phyloP scores from a whole-genome alignment of 1,284 basidiomycete species.

The Cutaneotrichosporon cutaneum region DNA sequence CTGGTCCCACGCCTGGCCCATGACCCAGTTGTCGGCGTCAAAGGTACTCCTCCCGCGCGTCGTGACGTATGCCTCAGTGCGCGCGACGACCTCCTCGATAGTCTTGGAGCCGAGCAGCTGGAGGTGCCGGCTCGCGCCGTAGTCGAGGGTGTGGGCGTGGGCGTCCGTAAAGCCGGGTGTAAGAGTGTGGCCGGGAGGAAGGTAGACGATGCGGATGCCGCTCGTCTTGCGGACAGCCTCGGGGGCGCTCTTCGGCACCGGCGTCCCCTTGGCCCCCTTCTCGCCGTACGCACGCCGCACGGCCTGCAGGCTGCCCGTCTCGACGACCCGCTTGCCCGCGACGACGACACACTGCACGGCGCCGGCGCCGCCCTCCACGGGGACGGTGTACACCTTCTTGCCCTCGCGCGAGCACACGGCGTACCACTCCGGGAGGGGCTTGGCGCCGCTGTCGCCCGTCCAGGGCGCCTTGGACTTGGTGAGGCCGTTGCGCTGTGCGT shows the following conservation, averaged over 20 bases:
- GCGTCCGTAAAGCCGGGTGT: conserved; percentile 60
- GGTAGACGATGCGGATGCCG: conserved; percentile 45
- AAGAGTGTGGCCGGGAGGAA: conserved; percentile 40
- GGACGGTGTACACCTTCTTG: conserved; percentile 39
- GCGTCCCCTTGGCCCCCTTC: conserved; percentile 29
- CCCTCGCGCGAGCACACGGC: conserved; percentile 41
- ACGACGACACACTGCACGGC: conserved; percentile 69
- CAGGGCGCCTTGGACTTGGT: conserved; percentile 8
- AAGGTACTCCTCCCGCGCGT: conserved; percentile 56
- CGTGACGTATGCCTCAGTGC: conserved; percentile 64
- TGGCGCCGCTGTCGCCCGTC: conserved; percentile 13
- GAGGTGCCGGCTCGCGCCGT: conserved; percentile 60
- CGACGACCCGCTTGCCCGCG: conserved; percentile 59
- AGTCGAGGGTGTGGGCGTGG: conserved; percentile 59
- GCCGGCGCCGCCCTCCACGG: conserved; percentile 26
- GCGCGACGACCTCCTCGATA: conserved; percentile 61
- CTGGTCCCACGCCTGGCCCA: conserved; percentile 92
- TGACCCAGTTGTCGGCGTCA: conserved; percentile 63
- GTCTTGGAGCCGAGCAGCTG: conserved; percentile 64
- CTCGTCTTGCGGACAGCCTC: conserved; percentile 26
- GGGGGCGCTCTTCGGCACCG: conserved; percentile 22
- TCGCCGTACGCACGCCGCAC: conserved; percentile 45
- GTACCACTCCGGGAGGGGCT: conserved; percentile 33
- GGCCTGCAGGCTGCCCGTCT: conserved; percentile 61
- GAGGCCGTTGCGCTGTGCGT: conserved; percentile 29